A percentile compares a stretch with the other conserved stretches of the same genome.
Evolutionary conservation across 1,284 basidiomycete genomes (phyloP).

Genomic region (Cutaneotrichosporon curvatum): DNA sequence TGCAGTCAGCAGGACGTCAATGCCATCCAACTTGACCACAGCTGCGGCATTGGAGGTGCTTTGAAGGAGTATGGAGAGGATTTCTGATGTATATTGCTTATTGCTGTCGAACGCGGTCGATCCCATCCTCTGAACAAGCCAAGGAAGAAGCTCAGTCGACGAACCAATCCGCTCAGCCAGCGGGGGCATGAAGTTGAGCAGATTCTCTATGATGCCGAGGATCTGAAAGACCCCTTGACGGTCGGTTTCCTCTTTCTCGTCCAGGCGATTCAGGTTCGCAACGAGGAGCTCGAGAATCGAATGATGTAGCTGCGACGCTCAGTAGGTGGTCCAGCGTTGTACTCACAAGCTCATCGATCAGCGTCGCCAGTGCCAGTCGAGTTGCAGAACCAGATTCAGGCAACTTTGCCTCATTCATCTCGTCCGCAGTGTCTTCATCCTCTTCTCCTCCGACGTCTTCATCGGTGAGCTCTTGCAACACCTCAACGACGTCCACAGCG

Average conservation of each 20-base stretch:
- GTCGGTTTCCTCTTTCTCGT: constrained; percentile 71
- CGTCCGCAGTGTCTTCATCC: constrained; percentile 52
- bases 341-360: constrained; percentile 66
- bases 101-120: constrained; percentile 71
- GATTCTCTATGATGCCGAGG: constrained; percentile 88
- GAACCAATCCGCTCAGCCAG: constrained; percentile 62
- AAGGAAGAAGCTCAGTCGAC: constrained; percentile 67
- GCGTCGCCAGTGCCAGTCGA: constrained; percentile 54
- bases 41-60: constrained; percentile 59
- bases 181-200: constrained; percentile 73
- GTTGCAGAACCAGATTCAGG: constrained; percentile 48
- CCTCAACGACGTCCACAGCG: constrained; percentile 80
- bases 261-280: constrained; percentile 74
- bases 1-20: constrained; percentile 69
- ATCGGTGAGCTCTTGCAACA: constrained; percentile 85
- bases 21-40: constrained; percentile 63
- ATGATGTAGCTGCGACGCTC: constrained; percentile 58
- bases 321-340: not conserved
- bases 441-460: constrained; percentile 75
- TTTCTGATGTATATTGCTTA: constrained; percentile 75
- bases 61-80: constrained; percentile 83
- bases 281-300: constrained; percentile 83
- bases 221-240: constrained; percentile 84
- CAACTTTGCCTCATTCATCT: constrained; percentile 48
- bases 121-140: constrained; percentile 73